Conservation (phyloP, 2,329 filamentous ascomycete species). For the Neopestalotiopsis sp. region DNA sequence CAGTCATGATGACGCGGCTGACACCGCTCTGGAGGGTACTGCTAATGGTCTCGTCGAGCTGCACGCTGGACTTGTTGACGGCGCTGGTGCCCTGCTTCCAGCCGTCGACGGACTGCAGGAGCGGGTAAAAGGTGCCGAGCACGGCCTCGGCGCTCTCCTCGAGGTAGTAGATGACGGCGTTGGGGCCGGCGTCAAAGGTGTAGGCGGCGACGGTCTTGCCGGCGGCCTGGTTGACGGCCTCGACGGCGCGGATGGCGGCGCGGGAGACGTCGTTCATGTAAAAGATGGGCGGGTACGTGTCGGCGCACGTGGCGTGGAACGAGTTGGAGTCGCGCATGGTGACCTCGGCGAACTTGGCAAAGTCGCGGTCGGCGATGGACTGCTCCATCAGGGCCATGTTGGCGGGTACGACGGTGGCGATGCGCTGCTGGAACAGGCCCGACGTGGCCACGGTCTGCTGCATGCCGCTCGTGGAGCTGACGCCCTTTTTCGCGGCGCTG, state of each 20-base stretch:
- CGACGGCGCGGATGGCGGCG: slow-evolving; percentile 86
- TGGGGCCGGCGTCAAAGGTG: slow-evolving; percentile 96
- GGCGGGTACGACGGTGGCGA: slow-evolving; percentile 76
- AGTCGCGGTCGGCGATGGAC: slow-evolving; percentile 79
- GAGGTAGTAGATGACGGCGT: slow-evolving; percentile 95
- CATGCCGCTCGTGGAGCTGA: slow-evolving; percentile 93
- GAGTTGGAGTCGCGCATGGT: slow-evolving; percentile 98
- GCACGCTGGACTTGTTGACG: slow-evolving; percentile 50
- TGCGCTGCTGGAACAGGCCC: slow-evolving; percentile 81
- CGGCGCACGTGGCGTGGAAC: slow-evolving; percentile 93
- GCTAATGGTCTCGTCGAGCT: slow-evolving; percentile 70
- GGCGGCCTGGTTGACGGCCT: slow-evolving; percentile 82
- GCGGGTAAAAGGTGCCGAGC: slow-evolving; percentile 77
- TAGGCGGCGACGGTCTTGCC: slow-evolving; percentile 88
- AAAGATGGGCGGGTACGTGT: slow-evolving; percentile 97
- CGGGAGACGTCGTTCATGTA: slow-evolving; percentile 96
- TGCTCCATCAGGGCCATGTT: slow-evolving; percentile 87
- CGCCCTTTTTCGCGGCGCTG: slow-evolving; percentile 93
- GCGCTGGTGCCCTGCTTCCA: slow-evolving; percentile 70
- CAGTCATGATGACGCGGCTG: slow-evolving; percentile 87
- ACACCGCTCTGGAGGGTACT: slow-evolving; percentile 77
- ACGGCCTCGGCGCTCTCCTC: slow-evolving; percentile 77
- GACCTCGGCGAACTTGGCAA: slow-evolving; percentile 83
- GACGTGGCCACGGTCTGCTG: slow-evolving; percentile 94
- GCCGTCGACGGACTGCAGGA: slow-evolving; percentile 68